Conservation (phyloP, 1,139 yeast genomes). For the Maudiozyma humilis region DNA sequence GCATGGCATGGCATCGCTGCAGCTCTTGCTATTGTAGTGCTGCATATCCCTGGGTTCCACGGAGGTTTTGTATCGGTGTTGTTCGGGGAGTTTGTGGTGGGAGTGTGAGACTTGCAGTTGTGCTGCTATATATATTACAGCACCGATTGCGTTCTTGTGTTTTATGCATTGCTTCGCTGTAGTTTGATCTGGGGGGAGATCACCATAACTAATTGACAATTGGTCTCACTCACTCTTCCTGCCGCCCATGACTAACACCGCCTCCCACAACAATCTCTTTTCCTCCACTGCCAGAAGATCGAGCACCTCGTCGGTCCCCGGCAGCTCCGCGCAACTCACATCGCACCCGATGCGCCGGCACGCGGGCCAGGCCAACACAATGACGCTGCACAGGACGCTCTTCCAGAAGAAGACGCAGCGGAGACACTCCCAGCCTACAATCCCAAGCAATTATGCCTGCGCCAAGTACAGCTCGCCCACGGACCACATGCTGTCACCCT, state of each 20-base stretch:
- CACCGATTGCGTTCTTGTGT: too few species aligned
- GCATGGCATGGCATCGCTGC: too few species aligned
- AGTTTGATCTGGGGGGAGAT: not conserved
- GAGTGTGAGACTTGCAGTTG: too few species aligned
- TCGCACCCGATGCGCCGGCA: not conserved
- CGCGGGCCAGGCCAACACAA: not conserved
- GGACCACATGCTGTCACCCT: slow-evolving; percentile 44
- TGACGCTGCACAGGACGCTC: not conserved
- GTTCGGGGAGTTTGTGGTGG: too few species aligned
- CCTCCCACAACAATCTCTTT: not conserved
- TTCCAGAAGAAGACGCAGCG: slow-evolving; percentile 2
- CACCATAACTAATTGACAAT: too few species aligned
- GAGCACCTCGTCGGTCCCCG: not conserved
- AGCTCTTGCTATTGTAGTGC: too few species aligned
- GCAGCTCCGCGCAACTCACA: not conserved
- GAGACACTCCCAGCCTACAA: slow-evolving; percentile 1
- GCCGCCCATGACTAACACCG: not conserved
- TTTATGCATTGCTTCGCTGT: too few species aligned
- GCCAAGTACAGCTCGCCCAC: slow-evolving; percentile 42
- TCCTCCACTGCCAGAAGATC: not conserved
- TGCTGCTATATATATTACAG: too few species aligned
- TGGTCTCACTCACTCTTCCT: not conserved
- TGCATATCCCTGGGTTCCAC: not conserved
- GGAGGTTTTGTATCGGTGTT: not conserved
- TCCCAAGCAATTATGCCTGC: slow-evolving; percentile 7